Percentiles rank a stretch among this genome's conserved stretches.
Evolutionary conservation across 2,329 filamentous ascomycete species (phyloP).

Genomic region (Zopfia rhizophila): DNA sequence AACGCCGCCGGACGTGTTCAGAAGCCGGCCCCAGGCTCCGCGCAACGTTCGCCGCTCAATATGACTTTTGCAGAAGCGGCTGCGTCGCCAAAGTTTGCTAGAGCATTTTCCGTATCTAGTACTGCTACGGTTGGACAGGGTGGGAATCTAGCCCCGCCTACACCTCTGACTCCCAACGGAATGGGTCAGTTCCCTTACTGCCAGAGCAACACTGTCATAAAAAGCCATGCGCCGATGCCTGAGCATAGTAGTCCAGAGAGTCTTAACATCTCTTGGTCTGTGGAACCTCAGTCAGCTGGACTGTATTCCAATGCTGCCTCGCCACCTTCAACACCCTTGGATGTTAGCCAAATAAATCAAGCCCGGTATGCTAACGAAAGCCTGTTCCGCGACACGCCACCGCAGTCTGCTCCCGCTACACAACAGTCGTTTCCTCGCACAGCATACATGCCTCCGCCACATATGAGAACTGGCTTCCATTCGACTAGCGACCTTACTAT

Average conservation of each 20-base stretch:
- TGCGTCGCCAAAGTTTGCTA: slow-evolving; percentile 57
- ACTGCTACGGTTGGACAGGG: slow-evolving; percentile 46
- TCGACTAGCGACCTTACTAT: slow-evolving; percentile 47
- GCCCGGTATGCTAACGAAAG: slow-evolving; percentile 41
- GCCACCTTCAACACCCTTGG: slow-evolving; percentile 58
- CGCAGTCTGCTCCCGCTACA: slow-evolving; percentile 62
- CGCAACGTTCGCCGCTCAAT: slow-evolving; percentile 60
- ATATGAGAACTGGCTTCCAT: slow-evolving; percentile 44
- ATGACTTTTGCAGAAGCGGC: slow-evolving; percentile 59
- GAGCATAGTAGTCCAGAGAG: slow-evolving; percentile 54
- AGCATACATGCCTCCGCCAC: slow-evolving; percentile 46
- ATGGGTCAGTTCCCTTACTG: slow-evolving; percentile 53
- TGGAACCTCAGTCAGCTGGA: slow-evolving; percentile 46
- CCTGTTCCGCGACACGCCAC: slow-evolving; percentile 59
- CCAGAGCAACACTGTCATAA: slow-evolving; percentile 49
- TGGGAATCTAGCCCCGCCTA: slow-evolving; percentile 59
- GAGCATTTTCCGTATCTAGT: slow-evolving; percentile 51
- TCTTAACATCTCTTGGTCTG: slow-evolving; percentile 47
- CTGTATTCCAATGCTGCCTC: slow-evolving; percentile 51
- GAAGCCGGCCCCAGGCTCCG: slow-evolving; percentile 56
- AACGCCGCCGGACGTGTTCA: slow-evolving; percentile 58
- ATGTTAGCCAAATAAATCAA: slow-evolving; percentile 42
- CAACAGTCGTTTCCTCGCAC: slow-evolving; percentile 57
- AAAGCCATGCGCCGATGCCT: slow-evolving; percentile 41
- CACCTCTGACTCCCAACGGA: slow-evolving; percentile 58